Conservation (phyloP, 495 filamentous ascomycete genomes). For the Tuber umbilicatum region DNA sequence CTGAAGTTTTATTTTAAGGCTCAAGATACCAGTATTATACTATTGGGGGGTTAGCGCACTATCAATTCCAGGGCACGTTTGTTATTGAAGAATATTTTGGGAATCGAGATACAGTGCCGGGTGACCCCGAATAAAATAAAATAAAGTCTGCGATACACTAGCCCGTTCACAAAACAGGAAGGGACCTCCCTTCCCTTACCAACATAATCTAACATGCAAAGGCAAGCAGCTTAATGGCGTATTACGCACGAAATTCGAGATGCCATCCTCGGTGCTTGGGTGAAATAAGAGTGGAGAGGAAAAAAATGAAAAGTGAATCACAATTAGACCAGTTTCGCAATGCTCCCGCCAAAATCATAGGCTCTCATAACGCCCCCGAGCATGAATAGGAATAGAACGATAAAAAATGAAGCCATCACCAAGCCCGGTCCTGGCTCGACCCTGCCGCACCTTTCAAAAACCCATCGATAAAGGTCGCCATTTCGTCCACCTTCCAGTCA, state of each 20-base stretch:
- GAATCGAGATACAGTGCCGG: background rate
- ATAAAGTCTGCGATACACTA: background rate
- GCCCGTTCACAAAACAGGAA: background rate
- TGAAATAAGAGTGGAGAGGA: background rate
- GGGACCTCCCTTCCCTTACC: background rate
- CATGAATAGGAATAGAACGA: background rate
- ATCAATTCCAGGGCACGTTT: background rate
- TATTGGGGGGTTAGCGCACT: background rate
- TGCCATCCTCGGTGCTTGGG: background rate
- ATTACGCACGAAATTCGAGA: background rate
- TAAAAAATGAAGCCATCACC: background rate
- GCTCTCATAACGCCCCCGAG: background rate
- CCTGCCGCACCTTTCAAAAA: slow-evolving; percentile 30
- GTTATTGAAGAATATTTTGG: background rate
- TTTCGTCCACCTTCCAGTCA: slow-evolving; percentile 33
- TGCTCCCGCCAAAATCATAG: background rate
- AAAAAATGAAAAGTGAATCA: background rate
- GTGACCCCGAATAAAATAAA: background rate
- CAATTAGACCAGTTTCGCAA: background rate
- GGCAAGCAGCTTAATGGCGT: background rate
- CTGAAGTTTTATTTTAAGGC: background rate
- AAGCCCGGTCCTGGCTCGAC: background rate
- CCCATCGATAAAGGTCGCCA: slow-evolving; percentile 32
- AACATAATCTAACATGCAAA: background rate
- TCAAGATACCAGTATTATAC: background rate